Percentiles rank a stretch among this genome's conserved stretches.
Evolutionary conservation across 768 basidiomycete genomes (phyloP).

Genomic region (Hygrocybe coccinea): DNA sequence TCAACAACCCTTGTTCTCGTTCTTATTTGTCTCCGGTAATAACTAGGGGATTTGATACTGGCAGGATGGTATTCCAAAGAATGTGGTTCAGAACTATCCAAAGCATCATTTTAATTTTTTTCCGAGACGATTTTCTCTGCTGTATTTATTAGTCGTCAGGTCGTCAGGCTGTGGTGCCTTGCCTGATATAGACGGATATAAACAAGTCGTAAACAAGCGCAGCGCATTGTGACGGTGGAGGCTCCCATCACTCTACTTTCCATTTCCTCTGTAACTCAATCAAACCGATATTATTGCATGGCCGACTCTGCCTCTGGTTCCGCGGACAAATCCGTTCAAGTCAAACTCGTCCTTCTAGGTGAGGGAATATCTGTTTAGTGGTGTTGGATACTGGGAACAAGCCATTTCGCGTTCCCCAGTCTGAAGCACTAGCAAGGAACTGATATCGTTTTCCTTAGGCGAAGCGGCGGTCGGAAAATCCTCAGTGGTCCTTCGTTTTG

Average conservation of each 20-base stretch:
- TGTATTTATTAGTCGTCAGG: neutral
- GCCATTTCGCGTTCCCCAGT: too few relatives aligned
- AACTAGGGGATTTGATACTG: too few relatives aligned
- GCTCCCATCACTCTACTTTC: neutral
- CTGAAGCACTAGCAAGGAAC: neutral
- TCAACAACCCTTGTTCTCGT: too few relatives aligned
- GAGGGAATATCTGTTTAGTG: slow-evolving; percentile 31
- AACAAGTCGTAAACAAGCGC: slow-evolving; percentile 1
- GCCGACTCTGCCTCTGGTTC: slow-evolving; percentile 70
- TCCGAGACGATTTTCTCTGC: neutral
- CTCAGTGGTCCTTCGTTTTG: slow-evolving; percentile 95
- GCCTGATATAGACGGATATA: neutral
- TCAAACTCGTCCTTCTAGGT: slow-evolving; percentile 97
- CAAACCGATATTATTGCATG: slow-evolving; percentile 39
- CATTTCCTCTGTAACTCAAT: slow-evolving; percentile 33
- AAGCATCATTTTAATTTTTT: neutral
- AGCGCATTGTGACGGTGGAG: neutral
- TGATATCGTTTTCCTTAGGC: slow-evolving; percentile 45
- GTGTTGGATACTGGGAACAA: too few relatives aligned
- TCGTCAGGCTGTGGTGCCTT: neutral
- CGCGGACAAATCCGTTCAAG: slow-evolving; percentile 88
- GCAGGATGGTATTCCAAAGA: too few relatives aligned
- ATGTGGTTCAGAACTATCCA: too few relatives aligned
- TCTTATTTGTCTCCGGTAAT: too few relatives aligned
- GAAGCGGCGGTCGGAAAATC: slow-evolving; percentile 99